Evolutionary conservation across 495 filamentous ascomycete genomes (phyloP), one percentile per base, ranked within the genome.

Genomic region (Pseudevernia furfuracea): DNA sequence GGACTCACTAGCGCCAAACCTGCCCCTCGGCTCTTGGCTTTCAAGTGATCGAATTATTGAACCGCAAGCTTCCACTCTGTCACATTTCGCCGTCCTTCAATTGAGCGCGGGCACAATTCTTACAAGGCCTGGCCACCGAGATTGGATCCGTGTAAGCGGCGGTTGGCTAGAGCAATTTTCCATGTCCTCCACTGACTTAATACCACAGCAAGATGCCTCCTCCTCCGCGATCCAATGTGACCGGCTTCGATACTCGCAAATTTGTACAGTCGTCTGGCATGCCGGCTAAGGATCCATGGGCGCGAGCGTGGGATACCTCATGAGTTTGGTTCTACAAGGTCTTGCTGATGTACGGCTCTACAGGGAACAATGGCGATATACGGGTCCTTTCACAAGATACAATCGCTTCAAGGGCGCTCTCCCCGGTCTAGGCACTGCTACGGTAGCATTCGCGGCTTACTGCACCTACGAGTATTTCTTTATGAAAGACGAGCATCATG

Each of bases 311-410:
- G 56, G 80, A 41, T 11, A 19, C 59, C 23, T 46, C 21, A 4
- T 30, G 8, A 25, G 5, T 21, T 30, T 41, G 1, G 23, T 3
- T 30, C 19, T 34, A 25, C 70, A 71, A 58, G 75, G 55, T 21
- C 10, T 38, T 48, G 55, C 64, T 67, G 41, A 67, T 39, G 21
- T 28, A n/a, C n/a, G 2, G 19, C 19, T 59, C 17, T 19, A 30
- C 74, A 98, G 94, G 66, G 94, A 98, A 77, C 80, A 88, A 73
- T 98, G 94, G 94, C 86, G 94, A 70, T 97, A 95, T 79, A 85
- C 85, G 57, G 95, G 92, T 68, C 87, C 85, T 49, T 97, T 97
- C 82, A 86, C 85, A 63, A 84, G 93, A 60, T 89, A 77, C 75
- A 93, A 95, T 79, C 89, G 94, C 30, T 96, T 96, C 80, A 89